Percentiles rank a stretch among this genome's conserved stretches.
Conservation (phyloP, 2,329 filamentous ascomycete species). For the Tolypocladium tropicale region DNA sequence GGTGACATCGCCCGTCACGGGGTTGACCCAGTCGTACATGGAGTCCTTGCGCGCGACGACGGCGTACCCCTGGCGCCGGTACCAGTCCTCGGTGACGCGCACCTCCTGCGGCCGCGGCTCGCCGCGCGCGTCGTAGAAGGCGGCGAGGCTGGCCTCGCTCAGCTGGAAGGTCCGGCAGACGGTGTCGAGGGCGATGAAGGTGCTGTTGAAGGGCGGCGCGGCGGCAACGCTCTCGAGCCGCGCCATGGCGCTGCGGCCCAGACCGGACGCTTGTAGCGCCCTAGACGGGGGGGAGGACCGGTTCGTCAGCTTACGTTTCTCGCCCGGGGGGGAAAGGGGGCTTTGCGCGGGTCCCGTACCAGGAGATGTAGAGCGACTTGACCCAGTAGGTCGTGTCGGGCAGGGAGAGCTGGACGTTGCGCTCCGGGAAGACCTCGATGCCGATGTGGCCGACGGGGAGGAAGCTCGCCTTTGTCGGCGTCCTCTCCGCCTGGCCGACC, state of each 20-base stretch:
- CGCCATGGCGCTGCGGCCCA: slow-evolving; percentile 25
- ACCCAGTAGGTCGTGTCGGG: slow-evolving; percentile 25
- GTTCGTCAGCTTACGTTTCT: background rate
- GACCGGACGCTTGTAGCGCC: slow-evolving; percentile 23
- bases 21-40: slow-evolving; percentile 9
- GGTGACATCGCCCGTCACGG: slow-evolving; percentile 3
- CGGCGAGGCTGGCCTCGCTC: slow-evolving; percentile 10
- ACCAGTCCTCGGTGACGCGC: slow-evolving; percentile 19
- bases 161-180: slow-evolving; percentile 16
- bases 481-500: slow-evolving; percentile 15
- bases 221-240: slow-evolving; percentile 21
- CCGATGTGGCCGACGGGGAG: slow-evolving; percentile 30
- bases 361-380: slow-evolving; percentile 29
- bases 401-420: slow-evolving; percentile 19
- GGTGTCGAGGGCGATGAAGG: slow-evolving; percentile 25
- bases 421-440: slow-evolving; percentile 20
- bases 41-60: slow-evolving; percentile 6
- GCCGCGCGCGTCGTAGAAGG: slow-evolving; percentile 16
- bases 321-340: background rate
- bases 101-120: slow-evolving; percentile 15
- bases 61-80: slow-evolving; percentile 16
- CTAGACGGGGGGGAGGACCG: slow-evolving; percentile 5
- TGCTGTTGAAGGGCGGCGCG: slow-evolving; percentile 20
- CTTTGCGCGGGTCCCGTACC: slow-evolving; percentile 3
- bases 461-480: slow-evolving; percentile 20